Conservation (phyloP, 352 stramenopile genomes). For the Globisporangium perplexum region DNA sequence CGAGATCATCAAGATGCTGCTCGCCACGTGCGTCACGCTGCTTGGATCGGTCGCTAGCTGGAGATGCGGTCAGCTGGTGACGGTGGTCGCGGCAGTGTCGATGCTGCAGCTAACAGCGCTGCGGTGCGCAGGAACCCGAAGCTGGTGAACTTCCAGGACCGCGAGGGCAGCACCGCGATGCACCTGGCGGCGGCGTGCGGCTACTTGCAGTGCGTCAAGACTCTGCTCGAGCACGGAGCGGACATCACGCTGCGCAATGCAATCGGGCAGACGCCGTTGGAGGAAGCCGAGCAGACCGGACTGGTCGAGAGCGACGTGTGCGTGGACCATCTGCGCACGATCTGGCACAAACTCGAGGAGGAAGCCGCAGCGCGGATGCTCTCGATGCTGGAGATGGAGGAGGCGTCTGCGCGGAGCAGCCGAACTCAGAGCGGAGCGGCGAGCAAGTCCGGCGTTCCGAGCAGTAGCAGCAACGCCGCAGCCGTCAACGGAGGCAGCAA, state of each 20-base stretch:
- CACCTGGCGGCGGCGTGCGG: constrained; percentile 70
- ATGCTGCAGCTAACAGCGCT: neutral
- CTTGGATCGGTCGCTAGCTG: neutral
- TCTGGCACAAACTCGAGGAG: constrained; percentile 73
- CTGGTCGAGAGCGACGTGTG: constrained; percentile 49
- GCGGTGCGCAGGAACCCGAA: constrained; percentile 30
- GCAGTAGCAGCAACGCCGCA: neutral
- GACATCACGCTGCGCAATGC: constrained; percentile 77
- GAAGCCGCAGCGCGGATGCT: constrained; percentile 75
- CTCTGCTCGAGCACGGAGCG: constrained; percentile 45
- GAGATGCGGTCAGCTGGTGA: neutral
- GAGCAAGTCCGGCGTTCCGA: neutral
- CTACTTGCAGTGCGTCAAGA: constrained; percentile 70
- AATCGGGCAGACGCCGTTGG: constrained; percentile 72
- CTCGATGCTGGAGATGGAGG: constrained; percentile 82
- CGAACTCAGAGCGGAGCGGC: neutral
- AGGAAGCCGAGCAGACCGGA: constrained; percentile 70
- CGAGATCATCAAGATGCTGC: constrained; percentile 53
- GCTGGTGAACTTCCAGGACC: constrained; percentile 78
- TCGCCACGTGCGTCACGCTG: constrained; percentile 28
- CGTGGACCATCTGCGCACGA: constrained; percentile 46
- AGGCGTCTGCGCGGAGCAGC: constrained; percentile 17
- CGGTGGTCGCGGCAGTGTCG: neutral
- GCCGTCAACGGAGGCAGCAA: constrained; percentile 14
- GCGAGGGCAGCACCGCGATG: constrained; percentile 79